phyloP scores from a whole-genome alignment of 75 land plant species.

The Ceratopteris richardii region DNA sequence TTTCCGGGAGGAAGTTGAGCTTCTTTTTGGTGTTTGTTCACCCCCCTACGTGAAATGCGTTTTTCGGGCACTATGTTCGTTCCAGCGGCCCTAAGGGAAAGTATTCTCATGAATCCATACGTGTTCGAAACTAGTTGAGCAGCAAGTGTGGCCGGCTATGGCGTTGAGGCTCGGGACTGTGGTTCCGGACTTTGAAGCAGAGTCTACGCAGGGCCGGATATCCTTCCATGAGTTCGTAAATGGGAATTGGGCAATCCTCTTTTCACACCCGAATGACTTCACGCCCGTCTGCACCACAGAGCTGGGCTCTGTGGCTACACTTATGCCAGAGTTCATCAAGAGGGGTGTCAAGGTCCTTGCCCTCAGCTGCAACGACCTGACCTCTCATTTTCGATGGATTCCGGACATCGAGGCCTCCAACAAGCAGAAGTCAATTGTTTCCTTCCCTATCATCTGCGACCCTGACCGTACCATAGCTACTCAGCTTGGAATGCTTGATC shows the following conservation, averaged over 20 bases:
- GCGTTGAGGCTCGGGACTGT: slow-evolving; percentile 34
- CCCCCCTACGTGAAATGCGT: too few relatives aligned
- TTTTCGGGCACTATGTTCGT: too few relatives aligned
- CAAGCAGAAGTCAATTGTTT: slow-evolving; percentile 9
- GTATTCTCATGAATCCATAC: too few relatives aligned
- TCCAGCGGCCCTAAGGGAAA: too few relatives aligned
- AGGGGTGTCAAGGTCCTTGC: slow-evolving; percentile 44
- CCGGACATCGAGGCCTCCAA: slow-evolving; percentile 35
- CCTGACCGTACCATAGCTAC: slow-evolving; percentile 33
- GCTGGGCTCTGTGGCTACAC: slow-evolving; percentile 30
- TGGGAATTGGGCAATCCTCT: slow-evolving; percentile 38
- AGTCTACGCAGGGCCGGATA: slow-evolving; percentile 32
- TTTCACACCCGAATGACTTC: slow-evolving; percentile 48
- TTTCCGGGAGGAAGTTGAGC: too few relatives aligned
- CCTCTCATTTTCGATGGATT: slow-evolving; percentile 37
- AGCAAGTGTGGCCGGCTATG: slow-evolving; percentile 10
- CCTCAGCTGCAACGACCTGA: slow-evolving; percentile 48
- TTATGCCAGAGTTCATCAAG: slow-evolving; percentile 35
- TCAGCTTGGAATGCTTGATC: slow-evolving; percentile 42
- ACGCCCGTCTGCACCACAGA: slow-evolving; percentile 57
- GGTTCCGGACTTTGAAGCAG: slow-evolving; percentile 42
- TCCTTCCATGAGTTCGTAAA: slow-evolving; percentile 29
- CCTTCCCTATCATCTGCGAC: slow-evolving; percentile 38
- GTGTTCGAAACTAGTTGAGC: too few relatives aligned
- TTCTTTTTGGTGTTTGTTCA: too few relatives aligned